Evolutionary conservation across 768 basidiomycete genomes (phyloP).

Genomic region (Collybia sp.): DNA sequence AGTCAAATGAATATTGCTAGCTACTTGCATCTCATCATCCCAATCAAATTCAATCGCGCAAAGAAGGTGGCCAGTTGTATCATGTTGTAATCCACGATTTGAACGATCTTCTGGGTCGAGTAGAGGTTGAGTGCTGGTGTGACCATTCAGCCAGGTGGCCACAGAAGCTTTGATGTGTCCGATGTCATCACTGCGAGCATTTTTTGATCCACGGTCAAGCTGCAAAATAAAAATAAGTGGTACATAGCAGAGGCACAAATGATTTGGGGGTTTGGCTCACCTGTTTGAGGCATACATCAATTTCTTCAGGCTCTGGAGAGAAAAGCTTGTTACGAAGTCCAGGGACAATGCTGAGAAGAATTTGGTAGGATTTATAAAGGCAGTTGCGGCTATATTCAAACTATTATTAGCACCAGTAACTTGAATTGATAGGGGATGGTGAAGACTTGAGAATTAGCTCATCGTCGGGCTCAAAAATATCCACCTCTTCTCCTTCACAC

Average conservation of each 20-base stretch:
- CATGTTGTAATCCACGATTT: slow-evolving; percentile 16
- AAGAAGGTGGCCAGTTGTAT: slow-evolving; percentile 19
- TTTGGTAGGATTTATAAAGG: background rate
- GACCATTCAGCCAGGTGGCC: slow-evolving; percentile 15
- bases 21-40: slow-evolving; percentile 12
- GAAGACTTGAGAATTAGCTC: background rate
- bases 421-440: background rate
- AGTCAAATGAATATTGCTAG: background rate
- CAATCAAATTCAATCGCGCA: slow-evolving; percentile 20
- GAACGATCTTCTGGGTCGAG: slow-evolving; percentile 4
- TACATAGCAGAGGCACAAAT: too few species aligned
- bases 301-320: background rate
- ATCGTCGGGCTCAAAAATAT: background rate
- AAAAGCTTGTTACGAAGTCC: background rate
- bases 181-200: background rate
- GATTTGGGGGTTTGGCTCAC: background rate
- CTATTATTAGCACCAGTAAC: background rate
- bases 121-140: slow-evolving; percentile 1
- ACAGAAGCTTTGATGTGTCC: slow-evolving; percentile 6
- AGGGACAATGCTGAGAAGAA: background rate
- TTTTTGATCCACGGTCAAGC: background rate
- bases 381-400: background rate
- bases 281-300: background rate
- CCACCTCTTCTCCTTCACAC: background rate
- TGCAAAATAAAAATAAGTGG: background rate